Base-by-base conservation (phyloP, 2,329 filamentous ascomycete species). In the Talaromyces amestolkiae region DNA sequence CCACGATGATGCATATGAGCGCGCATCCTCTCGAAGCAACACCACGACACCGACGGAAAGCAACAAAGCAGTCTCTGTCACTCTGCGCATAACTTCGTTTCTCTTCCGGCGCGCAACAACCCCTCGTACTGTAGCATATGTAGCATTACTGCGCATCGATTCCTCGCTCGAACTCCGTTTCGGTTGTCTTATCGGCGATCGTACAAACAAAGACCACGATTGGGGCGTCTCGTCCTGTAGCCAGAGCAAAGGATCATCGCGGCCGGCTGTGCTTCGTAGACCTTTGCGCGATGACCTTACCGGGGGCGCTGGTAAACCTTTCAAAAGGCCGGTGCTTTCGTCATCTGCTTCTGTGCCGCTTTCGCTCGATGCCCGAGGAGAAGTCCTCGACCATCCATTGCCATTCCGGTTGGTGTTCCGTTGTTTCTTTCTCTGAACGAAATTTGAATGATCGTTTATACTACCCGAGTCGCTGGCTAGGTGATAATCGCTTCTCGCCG, bases 331-430 rank as follows among this genome's bases (percentile, higher is more conserved):
- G 51, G 83, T 83, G 68, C 93, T 91, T 77, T 98, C 94, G 79
- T 98, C 94, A 72, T 97, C 94, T 45, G 94, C 94, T 75, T 98
- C 94, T 19, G 93, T 96, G 27, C 94, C 94, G 75, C 93, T 97
- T 70, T 97, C 93, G 76, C 92, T 97, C 11, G 86, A 86, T 1
- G 87, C 84, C 1, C 84, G 83, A 4, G 86, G 86, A 39, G 62
- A 59, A 61, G 86, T 84, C 68, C 82, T 83, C 65, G 80, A 76
- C 68, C 69, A 71, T 54, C 33, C 43, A 37, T 47, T 59, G 15
- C 64, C 39, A 33, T 45, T 43, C 19, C 56, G 33, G 49, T 72
- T 70, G 63, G 68, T 66, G 67, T 71, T 66, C 67, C 70, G 56
- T 9, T 73, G 76, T 58, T 27, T 41, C 77, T 73, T 73, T 75